Evolutionary conservation across 306 rosid genomes (phyloP), one percentile per base, ranked within the genome.

Genomic region (Crotalaria pallida): DNA sequence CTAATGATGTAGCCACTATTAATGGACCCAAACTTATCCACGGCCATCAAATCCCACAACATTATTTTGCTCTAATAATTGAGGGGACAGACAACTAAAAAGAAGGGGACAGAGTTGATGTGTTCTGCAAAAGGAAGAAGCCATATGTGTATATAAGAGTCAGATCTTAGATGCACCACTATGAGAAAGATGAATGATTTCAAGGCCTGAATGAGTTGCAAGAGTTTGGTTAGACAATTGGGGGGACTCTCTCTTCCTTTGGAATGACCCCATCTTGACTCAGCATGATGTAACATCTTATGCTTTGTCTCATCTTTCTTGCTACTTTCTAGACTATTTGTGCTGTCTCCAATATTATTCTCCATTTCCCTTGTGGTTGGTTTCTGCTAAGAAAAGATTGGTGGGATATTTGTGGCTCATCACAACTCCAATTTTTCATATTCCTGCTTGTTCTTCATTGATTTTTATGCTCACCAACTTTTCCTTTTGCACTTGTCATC

Each of bases 251-350:
- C 22, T 1, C 5, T 17, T 50, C 17, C 43, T 64, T 51, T 16
- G 17, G 51, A 81, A 62, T 71, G 83, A 60, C 65, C 78, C 80
- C 80, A 81, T 62, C 36, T 67, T 67, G 63, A 67, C 71, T 79
- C 84, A 76, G 79, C 69, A 69, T 82, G 83, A 76, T 71, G 77
- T 79, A 82, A 73, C 84, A 40, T 51, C 73, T 72, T 53, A 65
- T 78, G 73, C 75, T 58, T 58, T 31, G 58, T 52, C 74, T 72
- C 70, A 0, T 65, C 62, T 52, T 72, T 55, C 49, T 61, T 41
- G 23, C 57, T 47, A 33, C 61, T 59, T 59, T 72, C 52, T 49
- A 67, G 23, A 24, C 60, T 48, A 75, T 75, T 65, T 75, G 59
- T 75, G 27, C 59, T 55, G 27, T 15, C 50, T 31, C 15, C 15